Evolutionary conservation across 768 basidiomycete species (phyloP), one percentile per base, ranked within the genome.

Genomic region (Dentipellis fragilis): DNA sequence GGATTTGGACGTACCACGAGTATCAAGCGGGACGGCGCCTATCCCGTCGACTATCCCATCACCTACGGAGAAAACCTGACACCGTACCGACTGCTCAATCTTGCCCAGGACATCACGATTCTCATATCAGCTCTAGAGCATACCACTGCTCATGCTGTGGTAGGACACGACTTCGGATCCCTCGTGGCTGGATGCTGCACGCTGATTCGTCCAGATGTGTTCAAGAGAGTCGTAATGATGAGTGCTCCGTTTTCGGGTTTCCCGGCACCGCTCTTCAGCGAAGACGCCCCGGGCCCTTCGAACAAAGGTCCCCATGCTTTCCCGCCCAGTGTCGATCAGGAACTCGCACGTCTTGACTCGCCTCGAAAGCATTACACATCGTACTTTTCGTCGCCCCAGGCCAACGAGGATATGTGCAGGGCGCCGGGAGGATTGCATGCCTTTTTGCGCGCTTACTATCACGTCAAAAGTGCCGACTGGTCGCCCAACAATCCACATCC

Each of bases 81-180:
- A 14, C 75, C 78, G 0, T 85, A 72, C 63, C 73, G 77, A 22
- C 66, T 75, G 59, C 65, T 81, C 57, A 81, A 79, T 62, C 62
- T 80, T 59, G 75, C 70, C 2, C 73, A 73, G 11, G 83, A 85
- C 58, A 62, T 81, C 50, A 70, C 79, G 35, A 69, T 74, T 4
- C 75, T 85, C 17, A 74, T 80, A 2, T 72, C 72, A 51, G 71
- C 75, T 0, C 72, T 85, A 6, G 80, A 79, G 0, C 75, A 82
- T 62, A 62, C 62, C 2, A 68, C 69, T 2, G 79, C 71, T 0
- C 68, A 72, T 10, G 69, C 77, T n/a, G 69, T 84, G 40, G 69
- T 85, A 1, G 83, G 83, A 0, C 83, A 84, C 63, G 83, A 85
- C 62, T 77, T 76, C 53, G 84, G 84, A 19, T 79, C 83, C 21